Evolutionary conservation across 768 basidiomycete genomes (phyloP), one percentile per base, ranked within the genome.

Genomic region (Auriscalpium vulgare): DNA sequence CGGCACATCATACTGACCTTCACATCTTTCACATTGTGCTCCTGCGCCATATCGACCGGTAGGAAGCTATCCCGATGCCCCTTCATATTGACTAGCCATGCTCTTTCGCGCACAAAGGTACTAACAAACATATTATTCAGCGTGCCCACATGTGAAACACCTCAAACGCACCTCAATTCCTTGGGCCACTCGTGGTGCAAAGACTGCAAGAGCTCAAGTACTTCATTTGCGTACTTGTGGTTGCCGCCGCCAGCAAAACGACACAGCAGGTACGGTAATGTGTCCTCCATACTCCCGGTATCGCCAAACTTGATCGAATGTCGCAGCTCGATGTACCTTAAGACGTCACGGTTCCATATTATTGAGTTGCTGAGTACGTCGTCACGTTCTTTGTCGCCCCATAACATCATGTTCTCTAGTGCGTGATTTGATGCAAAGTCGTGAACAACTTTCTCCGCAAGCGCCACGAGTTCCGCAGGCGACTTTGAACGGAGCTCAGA

Each of bases 21-120:
- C 4, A 72, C 67, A 43, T 71, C 71, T 58, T 65, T 67, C 37
- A 75, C 67, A 53, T 72, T 74, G 23, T 69, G 63, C 48, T 75
- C 72, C 52, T 73, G 68, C 1, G 67, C 65, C 38, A 62, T 59
- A 55, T 75, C 71, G 1, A 75, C 54, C 0, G 70, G 62, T 11
- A 63, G 54, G 52, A 65, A 70, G 7, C n/a, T 23, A 10, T 60
- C n/a, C 9, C 49, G 62, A 3, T 59, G 55, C 1, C 72, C 72
- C 1, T 62, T 61, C 6, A 60, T 21, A 45, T 63, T 61, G 5
- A 37, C 53, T 6, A 63, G 50, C 60, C 58, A 63, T 47, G 59
- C 52, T 34, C 56, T 40, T n/a, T 57, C 8, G 10, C 47, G 47
- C 1, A 62, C 29, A 48, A 35, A 57, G 21, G n/a, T 35, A 11